These are phyloP conservation scores for Botrytis aclada DNA, from an alignment of 2,329 filamentous ascomycete genomes.

Conservation along the genomic window DNA sequence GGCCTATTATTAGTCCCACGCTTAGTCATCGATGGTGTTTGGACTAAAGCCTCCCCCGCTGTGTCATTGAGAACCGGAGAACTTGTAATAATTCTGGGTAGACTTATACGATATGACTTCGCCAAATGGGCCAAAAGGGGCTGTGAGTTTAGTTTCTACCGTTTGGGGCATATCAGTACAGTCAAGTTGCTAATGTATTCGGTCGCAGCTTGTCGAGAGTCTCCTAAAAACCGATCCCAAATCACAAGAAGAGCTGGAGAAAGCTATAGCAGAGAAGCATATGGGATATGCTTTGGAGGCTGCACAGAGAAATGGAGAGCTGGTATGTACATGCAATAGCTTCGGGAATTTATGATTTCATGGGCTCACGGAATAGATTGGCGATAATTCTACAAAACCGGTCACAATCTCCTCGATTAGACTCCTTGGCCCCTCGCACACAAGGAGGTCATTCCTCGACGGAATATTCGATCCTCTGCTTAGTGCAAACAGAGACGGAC, in stretches of 20 bases:
- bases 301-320: constrained; percentile 54
- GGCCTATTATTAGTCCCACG: background rate
- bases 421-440: constrained; percentile 77
- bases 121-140: constrained; percentile 14
- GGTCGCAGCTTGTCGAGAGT: constrained; percentile 16
- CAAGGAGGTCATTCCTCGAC: constrained; percentile 80
- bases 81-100: background rate
- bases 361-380: constrained; percentile 51
- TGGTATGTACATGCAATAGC: constrained; percentile 48
- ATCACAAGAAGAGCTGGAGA: constrained; percentile 52
- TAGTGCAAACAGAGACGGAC: constrained; percentile 59
- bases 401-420: constrained; percentile 84
- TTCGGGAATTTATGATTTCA: background rate
- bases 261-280: constrained; percentile 51
- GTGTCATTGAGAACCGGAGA: background rate
- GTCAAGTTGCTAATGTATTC: constrained; percentile 39
- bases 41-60: background rate
- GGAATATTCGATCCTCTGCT: constrained; percentile 76
- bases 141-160: constrained; percentile 10
- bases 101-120: constrained; percentile 10
- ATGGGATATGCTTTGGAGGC: constrained; percentile 37
- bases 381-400: constrained; percentile 79
- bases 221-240: constrained; percentile 52
- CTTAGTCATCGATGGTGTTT: constrained; percentile 12
- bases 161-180: constrained; percentile 26